Percentiles rank a stretch among this genome's conserved stretches.
Evolutionary conservation across 2,329 filamentous ascomycete species (phyloP).

Genomic region (Aspergillus ochraceoroseus): DNA sequence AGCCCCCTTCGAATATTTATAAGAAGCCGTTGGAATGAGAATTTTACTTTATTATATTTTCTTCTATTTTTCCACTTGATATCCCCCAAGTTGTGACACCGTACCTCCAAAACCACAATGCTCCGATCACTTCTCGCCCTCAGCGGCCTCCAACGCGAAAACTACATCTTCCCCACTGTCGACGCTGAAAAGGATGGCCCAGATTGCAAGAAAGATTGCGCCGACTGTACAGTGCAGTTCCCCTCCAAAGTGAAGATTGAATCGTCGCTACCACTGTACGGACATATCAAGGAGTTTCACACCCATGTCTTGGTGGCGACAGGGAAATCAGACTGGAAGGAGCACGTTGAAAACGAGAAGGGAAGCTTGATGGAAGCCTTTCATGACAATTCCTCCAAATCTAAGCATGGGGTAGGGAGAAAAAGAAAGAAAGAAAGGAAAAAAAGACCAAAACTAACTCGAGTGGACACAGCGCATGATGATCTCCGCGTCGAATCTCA

Average conservation of each 20-base stretch:
- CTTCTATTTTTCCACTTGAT: no score
- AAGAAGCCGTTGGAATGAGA: no score
- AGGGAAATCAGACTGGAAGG: constrained; percentile 37
- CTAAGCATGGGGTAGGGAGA: constrained; percentile 64
- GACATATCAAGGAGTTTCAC: constrained; percentile 35
- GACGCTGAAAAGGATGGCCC: constrained; percentile 32
- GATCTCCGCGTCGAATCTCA: constrained; percentile 37
- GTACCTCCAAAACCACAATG: no score
- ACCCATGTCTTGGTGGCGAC: constrained; percentile 39
- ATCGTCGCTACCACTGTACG: constrained; percentile 30
- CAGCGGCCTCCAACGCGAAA: constrained; percentile 18
- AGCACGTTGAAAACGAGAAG: constrained; percentile 32
- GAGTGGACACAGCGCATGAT: constrained; percentile 34
- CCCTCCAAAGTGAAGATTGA: constrained; percentile 38
- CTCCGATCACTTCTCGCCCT: constrained; percentile 32
- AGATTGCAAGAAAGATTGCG: constrained; percentile 36
- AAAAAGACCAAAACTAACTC: no score
- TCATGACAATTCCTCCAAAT: constrained; percentile 49
- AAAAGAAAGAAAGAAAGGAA: no score
- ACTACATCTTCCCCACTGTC: constrained; percentile 39
- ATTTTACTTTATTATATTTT: no score
- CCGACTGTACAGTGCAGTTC: constrained; percentile 35
- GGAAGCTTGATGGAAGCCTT: constrained; percentile 51
- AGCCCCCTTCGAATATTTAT: no score
- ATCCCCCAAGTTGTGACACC: no score